Conservation (phyloP, 768 basidiomycete genomes). For the Stropharia rugosoannulata region DNA sequence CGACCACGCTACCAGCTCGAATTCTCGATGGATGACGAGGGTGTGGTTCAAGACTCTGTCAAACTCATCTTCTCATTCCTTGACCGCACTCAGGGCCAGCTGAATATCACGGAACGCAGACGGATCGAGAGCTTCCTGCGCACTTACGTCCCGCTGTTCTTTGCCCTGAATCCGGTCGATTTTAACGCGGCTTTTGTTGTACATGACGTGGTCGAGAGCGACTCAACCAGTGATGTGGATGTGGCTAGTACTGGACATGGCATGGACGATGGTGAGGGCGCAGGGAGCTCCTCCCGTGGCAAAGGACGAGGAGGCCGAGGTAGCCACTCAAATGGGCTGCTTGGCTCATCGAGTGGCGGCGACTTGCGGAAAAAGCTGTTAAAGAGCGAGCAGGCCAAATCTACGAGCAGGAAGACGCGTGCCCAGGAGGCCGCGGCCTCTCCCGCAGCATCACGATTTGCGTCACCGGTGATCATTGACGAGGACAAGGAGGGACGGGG, state of each 20-base stretch:
- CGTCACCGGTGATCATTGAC: slow-evolving; percentile 58
- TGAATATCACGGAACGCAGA: slow-evolving; percentile 69
- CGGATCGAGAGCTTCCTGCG: slow-evolving; percentile 83
- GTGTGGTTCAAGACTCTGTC: slow-evolving; percentile 81
- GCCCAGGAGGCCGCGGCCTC: slow-evolving; percentile 47
- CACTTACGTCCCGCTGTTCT: slow-evolving; percentile 72
- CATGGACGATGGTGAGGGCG: slow-evolving; percentile 30
- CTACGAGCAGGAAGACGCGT: slow-evolving; percentile 56
- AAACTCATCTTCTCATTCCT: slow-evolving; percentile 90
- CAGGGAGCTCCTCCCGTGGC: slow-evolving; percentile 5
- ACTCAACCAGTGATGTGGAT: slow-evolving; percentile 50
- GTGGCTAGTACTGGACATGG: slow-evolving; percentile 34
- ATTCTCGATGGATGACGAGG: slow-evolving; percentile 70
- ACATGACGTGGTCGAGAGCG: slow-evolving; percentile 55
- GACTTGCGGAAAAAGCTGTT: slow-evolving; percentile 79
- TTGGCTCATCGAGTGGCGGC: slow-evolving; percentile 29
- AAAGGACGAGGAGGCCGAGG: slow-evolving; percentile 26
- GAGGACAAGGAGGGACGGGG: slow-evolving; percentile 31
- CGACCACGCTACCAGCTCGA: slow-evolving; percentile 77
- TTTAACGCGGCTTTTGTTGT: slow-evolving; percentile 72
- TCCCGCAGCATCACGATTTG: slow-evolving; percentile 57
- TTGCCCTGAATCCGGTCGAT: slow-evolving; percentile 67
- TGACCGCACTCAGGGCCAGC: slow-evolving; percentile 81
- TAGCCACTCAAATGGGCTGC: slow-evolving; percentile 13
- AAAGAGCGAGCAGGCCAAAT: slow-evolving; percentile 83